These are phyloP conservation scores for Detonula confervacea DNA, from an alignment of 352 stramenopile genomes.

Conservation along the genomic window DNA sequence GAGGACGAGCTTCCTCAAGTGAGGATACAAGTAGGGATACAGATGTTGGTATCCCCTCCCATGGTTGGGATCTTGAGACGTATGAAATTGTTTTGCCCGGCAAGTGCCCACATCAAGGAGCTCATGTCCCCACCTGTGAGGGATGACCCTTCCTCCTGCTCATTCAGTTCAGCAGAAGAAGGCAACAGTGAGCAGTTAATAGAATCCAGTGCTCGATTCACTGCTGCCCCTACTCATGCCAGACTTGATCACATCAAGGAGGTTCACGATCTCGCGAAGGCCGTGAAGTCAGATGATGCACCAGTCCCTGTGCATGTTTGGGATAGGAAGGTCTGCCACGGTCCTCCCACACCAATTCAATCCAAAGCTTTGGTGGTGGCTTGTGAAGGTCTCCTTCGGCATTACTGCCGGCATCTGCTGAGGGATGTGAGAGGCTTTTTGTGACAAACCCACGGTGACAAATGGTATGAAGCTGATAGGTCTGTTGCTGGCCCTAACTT, in stretches of 20 bases:
- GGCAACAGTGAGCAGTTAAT: neutral
- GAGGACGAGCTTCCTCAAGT: too few relatives aligned
- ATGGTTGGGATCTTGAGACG: too few relatives aligned
- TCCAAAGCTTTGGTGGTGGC: neutral
- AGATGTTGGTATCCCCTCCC: too few relatives aligned
- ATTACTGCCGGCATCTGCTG: neutral
- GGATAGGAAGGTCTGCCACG: neutral
- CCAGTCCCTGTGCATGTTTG: conserved; percentile 33
- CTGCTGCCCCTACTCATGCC: too few relatives aligned
- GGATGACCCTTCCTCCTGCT: too few relatives aligned
- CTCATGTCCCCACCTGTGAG: too few relatives aligned
- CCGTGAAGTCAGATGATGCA: conserved; percentile 44
- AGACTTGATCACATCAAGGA: neutral
- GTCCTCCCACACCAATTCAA: neutral
- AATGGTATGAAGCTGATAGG: neutral
- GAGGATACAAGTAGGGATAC: too few relatives aligned
- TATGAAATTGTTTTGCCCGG: too few relatives aligned
- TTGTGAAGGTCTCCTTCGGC: neutral
- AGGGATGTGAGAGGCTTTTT: neutral
- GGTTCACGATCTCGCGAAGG: conserved; percentile 18
- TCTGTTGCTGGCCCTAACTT: too few relatives aligned
- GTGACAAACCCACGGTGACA: neutral
- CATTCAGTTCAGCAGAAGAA: too few relatives aligned
- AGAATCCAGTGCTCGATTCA: too few relatives aligned
- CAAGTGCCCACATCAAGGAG: too few relatives aligned